A percentile compares a stretch with the other conserved stretches of the same genome.
phyloP scores from a whole-genome alignment of 2,329 filamentous ascomycete species.

The Metarhizium album region DNA sequence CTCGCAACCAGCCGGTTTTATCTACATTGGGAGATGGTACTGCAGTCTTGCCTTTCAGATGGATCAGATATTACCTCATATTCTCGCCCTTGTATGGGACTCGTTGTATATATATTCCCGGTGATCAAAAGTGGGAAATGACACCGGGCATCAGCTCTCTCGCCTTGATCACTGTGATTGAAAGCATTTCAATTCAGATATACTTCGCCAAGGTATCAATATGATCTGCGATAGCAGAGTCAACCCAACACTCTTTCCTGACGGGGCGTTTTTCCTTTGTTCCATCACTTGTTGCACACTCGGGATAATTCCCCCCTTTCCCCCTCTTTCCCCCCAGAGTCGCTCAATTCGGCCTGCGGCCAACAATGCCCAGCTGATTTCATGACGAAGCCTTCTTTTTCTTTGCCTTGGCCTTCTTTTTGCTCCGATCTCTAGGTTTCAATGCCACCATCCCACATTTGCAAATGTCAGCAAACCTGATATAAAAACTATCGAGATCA shows the following conservation, averaged over 20 bases:
- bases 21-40: not conserved
- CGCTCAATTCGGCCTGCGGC: not conserved
- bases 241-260: too few relatives aligned
- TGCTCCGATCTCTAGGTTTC: constrained; percentile 89
- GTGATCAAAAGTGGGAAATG: not conserved
- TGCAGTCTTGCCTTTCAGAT: not conserved
- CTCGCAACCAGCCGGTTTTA: not conserved
- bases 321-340: too few relatives aligned
- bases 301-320: too few relatives aligned
- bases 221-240: too few relatives aligned
- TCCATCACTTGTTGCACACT: too few relatives aligned
- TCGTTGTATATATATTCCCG: not conserved
- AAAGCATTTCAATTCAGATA: not conserved
- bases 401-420: constrained; percentile 71
- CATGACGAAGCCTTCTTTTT: constrained; percentile 44
- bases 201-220: not conserved
- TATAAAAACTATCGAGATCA: constrained; percentile 71
- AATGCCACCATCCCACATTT: constrained; percentile 79
- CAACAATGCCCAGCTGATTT: not conserved
- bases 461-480: constrained; percentile 79
- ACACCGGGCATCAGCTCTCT: not conserved
- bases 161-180: not conserved
- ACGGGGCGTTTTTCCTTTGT: too few relatives aligned
- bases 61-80: not conserved
- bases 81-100: not conserved